phyloP scores from a whole-genome alignment of 73 alveolate genomes.

The Paramecium pentaurelia region DNA sequence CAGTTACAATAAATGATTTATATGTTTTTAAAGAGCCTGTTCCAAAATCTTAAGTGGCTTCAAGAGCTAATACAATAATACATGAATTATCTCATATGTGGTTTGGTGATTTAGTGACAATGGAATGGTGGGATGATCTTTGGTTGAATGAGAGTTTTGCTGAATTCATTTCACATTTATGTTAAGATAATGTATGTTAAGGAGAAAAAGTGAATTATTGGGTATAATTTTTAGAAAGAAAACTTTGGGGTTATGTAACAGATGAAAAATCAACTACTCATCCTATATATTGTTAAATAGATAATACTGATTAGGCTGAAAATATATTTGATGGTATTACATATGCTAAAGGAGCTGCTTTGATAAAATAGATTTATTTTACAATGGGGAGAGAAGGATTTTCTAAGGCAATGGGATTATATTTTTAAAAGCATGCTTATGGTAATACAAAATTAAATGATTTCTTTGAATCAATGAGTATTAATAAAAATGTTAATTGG shows the following conservation, averaged over 20 bases:
- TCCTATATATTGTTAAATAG: conserved; percentile 77
- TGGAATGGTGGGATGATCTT: conserved; percentile 99
- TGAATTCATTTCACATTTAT: conserved; percentile 68
- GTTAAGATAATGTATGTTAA: background rate
- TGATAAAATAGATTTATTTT: conserved; percentile 87
- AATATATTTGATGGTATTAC: conserved; percentile 94
- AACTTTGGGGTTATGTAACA: conserved; percentile 60
- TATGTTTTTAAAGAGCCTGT: conserved; percentile 81
- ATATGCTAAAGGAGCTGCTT: conserved; percentile 96
- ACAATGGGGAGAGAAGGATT: conserved; percentile 86
- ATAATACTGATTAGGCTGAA: conserved; percentile 79
- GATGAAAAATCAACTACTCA: conserved; percentile 72
- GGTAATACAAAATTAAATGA: conserved; percentile 82
- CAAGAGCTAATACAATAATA: conserved; percentile 77
- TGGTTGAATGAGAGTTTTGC: conserved; percentile 99
- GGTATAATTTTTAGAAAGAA: conserved; percentile 52
- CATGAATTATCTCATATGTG: conserved; percentile 99
- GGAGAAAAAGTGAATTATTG: conserved; percentile 41
- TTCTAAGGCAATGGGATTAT: conserved; percentile 75
- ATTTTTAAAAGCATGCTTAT: conserved; percentile 87
- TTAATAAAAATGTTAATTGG: background rate
- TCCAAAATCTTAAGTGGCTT: conserved; percentile 74
- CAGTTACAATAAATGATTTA: conserved; percentile 89
- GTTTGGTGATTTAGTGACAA: conserved; percentile 98
- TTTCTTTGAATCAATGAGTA: conserved; percentile 72